These are phyloP conservation scores for Chrysanthemum makinoi DNA, from an alignment of 129 eudicot species.

Conservation along the genomic window DNA sequence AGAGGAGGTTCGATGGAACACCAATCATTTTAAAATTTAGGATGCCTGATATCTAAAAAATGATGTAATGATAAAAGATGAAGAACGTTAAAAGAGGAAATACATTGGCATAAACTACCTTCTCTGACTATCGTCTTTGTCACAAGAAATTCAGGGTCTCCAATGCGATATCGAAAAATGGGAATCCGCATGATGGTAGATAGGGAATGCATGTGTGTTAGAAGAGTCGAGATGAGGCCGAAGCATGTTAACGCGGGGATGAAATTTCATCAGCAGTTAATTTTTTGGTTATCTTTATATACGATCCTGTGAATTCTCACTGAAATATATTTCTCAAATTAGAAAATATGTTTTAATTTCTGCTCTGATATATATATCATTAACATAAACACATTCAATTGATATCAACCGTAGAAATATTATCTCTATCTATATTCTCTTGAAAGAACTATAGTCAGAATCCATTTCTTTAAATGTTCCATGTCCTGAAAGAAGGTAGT, in stretches of 20 bases:
- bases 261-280: neutral
- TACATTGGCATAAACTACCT: too few relatives aligned
- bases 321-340: neutral
- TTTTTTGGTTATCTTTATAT: neutral
- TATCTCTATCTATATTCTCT: too few relatives aligned
- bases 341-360: neutral
- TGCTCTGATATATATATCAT: too few relatives aligned
- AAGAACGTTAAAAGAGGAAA: too few relatives aligned
- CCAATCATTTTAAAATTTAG: neutral
- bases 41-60: neutral
- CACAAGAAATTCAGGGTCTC: neutral
- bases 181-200: neutral
- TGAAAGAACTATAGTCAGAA: too few relatives aligned
- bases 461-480: too few relatives aligned
- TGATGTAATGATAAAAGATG: neutral
- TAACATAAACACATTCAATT: too few relatives aligned
- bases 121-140: neutral
- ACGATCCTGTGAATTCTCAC: neutral
- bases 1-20: neutral
- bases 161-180: neutral
- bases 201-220: slow-evolving; percentile 2
- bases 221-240: neutral
- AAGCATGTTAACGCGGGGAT: neutral
- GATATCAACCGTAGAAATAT: too few relatives aligned
- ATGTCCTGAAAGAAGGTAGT: too few relatives aligned